Conservation (phyloP, 2,329 filamentous ascomycete species). For the Truncatella angustata region DNA sequence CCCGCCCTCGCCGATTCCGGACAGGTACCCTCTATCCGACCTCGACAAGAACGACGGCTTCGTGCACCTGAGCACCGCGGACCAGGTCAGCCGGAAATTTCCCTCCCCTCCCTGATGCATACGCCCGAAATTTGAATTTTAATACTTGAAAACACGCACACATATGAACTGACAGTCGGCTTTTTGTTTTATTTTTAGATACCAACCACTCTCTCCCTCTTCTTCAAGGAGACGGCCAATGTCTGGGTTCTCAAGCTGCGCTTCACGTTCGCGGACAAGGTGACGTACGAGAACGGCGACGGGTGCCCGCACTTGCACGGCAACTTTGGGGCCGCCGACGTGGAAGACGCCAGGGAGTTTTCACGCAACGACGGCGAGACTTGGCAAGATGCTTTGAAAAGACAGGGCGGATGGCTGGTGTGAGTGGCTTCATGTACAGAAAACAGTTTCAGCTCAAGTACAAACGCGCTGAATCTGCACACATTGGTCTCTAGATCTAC, state of each 20-base stretch:
- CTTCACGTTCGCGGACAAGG: conserved; percentile 39
- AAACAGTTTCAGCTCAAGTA: no score
- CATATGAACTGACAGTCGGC: no score
- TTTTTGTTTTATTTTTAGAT: conserved; percentile 25
- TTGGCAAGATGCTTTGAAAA: conserved; percentile 46
- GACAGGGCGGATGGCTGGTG: conserved; percentile 37
- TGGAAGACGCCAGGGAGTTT: conserved; percentile 47
- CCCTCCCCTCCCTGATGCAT: no score
- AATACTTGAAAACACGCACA: not conserved
- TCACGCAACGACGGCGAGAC: conserved; percentile 38
- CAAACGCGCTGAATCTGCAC: no score
- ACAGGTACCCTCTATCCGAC: conserved; percentile 54
- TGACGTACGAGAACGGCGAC: conserved; percentile 53
- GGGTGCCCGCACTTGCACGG: conserved; percentile 60
- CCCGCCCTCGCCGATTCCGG: conserved; percentile 52
- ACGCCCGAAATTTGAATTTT: no score
- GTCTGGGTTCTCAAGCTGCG: conserved; percentile 45
- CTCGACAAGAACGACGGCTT: conserved; percentile 61
- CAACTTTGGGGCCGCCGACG: conserved; percentile 52
- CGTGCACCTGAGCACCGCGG: conserved; percentile 57
- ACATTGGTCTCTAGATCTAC: no score
- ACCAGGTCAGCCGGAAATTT: conserved; percentile 40
- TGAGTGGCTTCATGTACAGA: not conserved
- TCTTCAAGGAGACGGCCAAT: conserved; percentile 22
- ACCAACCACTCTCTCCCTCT: conserved; percentile 27